Evolutionary conservation across 306 rosid species (phyloP).

Genomic region (Acacia melanoxylon): DNA sequence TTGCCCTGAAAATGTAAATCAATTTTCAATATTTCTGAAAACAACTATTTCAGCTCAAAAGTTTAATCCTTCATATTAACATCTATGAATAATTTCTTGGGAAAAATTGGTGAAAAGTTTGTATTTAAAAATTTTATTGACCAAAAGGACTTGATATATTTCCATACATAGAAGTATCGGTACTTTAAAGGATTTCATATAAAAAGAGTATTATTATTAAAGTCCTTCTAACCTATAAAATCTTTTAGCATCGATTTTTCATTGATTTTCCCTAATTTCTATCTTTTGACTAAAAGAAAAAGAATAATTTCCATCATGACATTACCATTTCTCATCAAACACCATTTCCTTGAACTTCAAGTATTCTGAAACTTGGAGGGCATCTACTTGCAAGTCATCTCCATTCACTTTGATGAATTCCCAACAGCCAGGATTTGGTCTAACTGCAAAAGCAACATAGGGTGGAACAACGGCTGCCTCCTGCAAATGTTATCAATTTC

Average conservation of each 20-base stretch:
- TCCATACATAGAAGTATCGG: no score
- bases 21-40: background rate
- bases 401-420: conserved; percentile 74
- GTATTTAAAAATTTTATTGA: no score
- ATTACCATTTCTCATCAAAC: conserved; percentile 58
- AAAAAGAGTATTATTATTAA: no score
- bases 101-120: no score
- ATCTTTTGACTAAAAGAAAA: background rate
- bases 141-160: no score
- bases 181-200: no score
- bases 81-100: background rate
- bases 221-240: no score
- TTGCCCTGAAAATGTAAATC: conserved; percentile 62
- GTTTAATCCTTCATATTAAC: background rate
- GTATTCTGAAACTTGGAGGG: conserved; percentile 63
- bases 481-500: conserved; percentile 35
- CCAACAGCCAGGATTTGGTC: conserved; percentile 93
- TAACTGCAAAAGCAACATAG: conserved; percentile 74
- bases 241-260: no score
- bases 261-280: no score
- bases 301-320: background rate
- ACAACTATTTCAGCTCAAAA: background rate
- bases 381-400: conserved; percentile 70
- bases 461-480: conserved; percentile 89
- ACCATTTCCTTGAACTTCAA: conserved; percentile 70